These are phyloP conservation scores for Platanthera zijinensis DNA, from an alignment of 106 monocot genomes.

Conservation along the genomic window DNA sequence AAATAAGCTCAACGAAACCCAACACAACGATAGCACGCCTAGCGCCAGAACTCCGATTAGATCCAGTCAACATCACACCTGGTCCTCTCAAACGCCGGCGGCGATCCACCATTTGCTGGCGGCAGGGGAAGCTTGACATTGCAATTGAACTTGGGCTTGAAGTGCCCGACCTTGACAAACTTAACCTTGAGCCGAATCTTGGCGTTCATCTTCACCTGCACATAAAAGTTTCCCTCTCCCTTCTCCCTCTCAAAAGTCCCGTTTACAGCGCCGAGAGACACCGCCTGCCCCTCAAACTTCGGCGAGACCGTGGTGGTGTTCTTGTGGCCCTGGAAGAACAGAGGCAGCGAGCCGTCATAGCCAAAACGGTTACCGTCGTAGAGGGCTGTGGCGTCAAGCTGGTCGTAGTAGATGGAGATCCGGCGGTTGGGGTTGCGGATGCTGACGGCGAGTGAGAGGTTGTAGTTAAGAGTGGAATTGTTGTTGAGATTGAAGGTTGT, in stretches of 20 bases:
- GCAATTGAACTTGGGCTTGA: constrained; percentile 14
- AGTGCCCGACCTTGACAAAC: constrained; percentile 10
- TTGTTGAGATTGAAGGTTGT: constrained; percentile 37
- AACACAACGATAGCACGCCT: not conserved
- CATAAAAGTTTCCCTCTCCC: constrained; percentile 13
- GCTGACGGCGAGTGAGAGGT: constrained; percentile 44
- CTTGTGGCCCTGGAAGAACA: constrained; percentile 62
- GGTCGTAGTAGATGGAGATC: constrained; percentile 73
- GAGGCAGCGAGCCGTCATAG: constrained; percentile 22
- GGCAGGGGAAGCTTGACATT: constrained; percentile 12
- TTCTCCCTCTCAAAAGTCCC: constrained; percentile 19
- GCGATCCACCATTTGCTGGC: not conserved
- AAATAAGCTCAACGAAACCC: not conserved
- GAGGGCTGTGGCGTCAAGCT: constrained; percentile 27
- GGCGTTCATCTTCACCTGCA: constrained; percentile 15
- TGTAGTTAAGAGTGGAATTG: constrained; percentile 29
- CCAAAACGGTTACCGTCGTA: constrained; percentile 50
- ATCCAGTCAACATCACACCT: constrained; percentile 12
- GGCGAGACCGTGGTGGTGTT: constrained; percentile 32
- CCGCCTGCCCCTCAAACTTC: constrained; percentile 24
- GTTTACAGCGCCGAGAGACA: not conserved
- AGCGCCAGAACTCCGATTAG: not conserved
- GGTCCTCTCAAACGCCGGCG: constrained; percentile 10
- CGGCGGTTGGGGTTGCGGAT: constrained; percentile 71
- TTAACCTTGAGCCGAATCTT: constrained; percentile 14